phyloP scores from a whole-genome alignment of 129 eudicot genomes.

The Apium graveolens region DNA sequence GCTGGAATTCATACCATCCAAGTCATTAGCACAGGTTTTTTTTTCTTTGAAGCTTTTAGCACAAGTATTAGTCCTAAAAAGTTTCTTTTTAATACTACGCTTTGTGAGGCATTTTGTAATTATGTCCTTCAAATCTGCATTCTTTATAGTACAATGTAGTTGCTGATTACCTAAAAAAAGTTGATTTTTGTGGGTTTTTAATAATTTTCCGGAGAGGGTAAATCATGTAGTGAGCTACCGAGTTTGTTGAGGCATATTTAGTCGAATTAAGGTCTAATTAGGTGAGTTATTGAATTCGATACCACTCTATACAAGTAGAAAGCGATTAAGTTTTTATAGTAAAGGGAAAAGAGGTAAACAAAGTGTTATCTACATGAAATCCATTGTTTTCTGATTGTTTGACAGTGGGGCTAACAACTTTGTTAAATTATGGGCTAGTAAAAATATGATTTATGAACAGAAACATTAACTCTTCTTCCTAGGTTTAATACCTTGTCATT shows the following conservation, averaged over 20 bases:
- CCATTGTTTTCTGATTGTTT: background rate
- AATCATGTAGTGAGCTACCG: background rate
- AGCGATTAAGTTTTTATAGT: background rate
- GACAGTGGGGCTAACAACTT: background rate
- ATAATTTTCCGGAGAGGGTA: background rate
- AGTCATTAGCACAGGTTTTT: constrained; percentile 86
- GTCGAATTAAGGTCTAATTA: background rate
- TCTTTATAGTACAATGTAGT: background rate
- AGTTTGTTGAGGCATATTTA: background rate
- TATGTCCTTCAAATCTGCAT: background rate
- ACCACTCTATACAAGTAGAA: background rate
- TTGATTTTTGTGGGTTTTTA: background rate
- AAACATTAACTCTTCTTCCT: background rate
- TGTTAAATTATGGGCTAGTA: background rate
- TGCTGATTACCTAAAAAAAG: background rate
- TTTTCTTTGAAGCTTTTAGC: constrained; percentile 49
- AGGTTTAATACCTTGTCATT: background rate
- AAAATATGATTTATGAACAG: background rate
- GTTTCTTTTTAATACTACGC: background rate
- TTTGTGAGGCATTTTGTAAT: background rate
- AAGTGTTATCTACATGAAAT: background rate
- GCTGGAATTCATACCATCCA: constrained; percentile 96
- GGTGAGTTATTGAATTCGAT: background rate
- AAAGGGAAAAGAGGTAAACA: background rate
- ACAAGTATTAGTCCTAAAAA: constrained; percentile 39